Percentiles rank a stretch among this genome's conserved stretches.
These are phyloP conservation scores for Acanthochlamys bracteata DNA, from an alignment of 106 monocot genomes.

Conservation along the genomic window DNA sequence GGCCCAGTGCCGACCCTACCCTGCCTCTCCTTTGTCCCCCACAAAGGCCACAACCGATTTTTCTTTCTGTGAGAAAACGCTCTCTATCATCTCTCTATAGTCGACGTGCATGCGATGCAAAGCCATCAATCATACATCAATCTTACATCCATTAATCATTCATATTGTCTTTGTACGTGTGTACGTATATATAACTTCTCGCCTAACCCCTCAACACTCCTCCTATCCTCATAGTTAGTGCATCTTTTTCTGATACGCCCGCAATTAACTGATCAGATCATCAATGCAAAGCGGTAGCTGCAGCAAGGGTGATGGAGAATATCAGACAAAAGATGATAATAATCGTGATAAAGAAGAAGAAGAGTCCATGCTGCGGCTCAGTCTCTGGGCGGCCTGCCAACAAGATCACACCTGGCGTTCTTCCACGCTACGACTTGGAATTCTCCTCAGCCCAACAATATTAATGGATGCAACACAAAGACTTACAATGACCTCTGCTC, in stretches of 20 bases:
- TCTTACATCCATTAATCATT: too few relatives aligned
- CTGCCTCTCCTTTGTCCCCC: too few relatives aligned
- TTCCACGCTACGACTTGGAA: neutral
- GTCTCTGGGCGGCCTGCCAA: constrained; percentile 21
- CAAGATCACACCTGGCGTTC: neutral
- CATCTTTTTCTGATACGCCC: too few relatives aligned
- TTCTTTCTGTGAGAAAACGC: neutral
- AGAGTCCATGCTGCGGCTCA: constrained; percentile 11
- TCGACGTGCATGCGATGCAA: neutral
- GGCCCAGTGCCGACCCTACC: too few relatives aligned
- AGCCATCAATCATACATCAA: too few relatives aligned
- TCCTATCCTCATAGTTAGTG: neutral
- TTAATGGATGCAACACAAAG: too few relatives aligned
- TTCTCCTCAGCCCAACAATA: neutral
- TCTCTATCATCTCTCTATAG: neutral
- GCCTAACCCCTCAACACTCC: neutral
- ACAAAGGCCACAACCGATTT: neutral
- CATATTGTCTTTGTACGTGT: too few relatives aligned
- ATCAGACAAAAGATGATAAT: neutral
- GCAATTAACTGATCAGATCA: too few relatives aligned
- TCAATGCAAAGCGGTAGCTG: too few relatives aligned
- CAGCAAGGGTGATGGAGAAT: neutral
- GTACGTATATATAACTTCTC: too few relatives aligned
- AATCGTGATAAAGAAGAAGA: neutral
- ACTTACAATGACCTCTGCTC: too few relatives aligned